Evolutionary conservation across 257 asterid genomes (phyloP).

Genomic region (Linderniella brevidens): DNA sequence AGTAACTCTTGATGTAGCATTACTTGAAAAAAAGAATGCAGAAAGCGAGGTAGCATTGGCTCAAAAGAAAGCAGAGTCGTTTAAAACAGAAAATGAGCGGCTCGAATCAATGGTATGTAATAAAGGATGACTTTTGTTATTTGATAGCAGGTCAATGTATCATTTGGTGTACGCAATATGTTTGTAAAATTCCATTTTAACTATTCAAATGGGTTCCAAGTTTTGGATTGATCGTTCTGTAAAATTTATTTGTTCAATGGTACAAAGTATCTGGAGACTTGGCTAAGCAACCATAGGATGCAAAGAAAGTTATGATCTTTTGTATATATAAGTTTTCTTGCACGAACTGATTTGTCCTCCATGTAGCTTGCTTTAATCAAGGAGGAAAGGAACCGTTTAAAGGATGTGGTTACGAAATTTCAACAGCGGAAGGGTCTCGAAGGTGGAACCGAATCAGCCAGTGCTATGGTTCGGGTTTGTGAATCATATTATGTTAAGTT

Average conservation of each 20-base stretch:
- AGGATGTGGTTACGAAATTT: constrained; percentile 27
- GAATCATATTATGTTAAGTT: constrained; percentile 7
- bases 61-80: constrained; percentile 50
- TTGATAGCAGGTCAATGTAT: constrained; percentile 7
- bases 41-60: constrained; percentile 52
- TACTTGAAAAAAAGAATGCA: constrained; percentile 56
- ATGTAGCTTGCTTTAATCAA: constrained; percentile 50
- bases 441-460: constrained; percentile 33
- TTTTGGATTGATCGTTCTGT: no score
- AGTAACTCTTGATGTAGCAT: constrained; percentile 57
- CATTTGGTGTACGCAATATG: constrained; percentile 1
- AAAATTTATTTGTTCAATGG: no score
- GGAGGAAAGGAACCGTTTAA: constrained; percentile 59
- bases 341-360: constrained; percentile 15
- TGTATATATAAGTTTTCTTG: constrained; percentile 1
- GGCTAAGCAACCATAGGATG: no score
- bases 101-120: constrained; percentile 62
- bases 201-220: no score
- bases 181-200: constrained; percentile 2
- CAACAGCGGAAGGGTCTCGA: constrained; percentile 33
- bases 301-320: no score
- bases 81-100: constrained; percentile 58
- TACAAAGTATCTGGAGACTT: no score
- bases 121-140: constrained; percentile 2
- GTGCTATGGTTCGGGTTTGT: constrained; percentile 37